A percentile compares a stretch with the other conserved stretches of the same genome.
Evolutionary conservation across 345 rosid genomes (phyloP).

Genomic region (Lepidium didymum): DNA sequence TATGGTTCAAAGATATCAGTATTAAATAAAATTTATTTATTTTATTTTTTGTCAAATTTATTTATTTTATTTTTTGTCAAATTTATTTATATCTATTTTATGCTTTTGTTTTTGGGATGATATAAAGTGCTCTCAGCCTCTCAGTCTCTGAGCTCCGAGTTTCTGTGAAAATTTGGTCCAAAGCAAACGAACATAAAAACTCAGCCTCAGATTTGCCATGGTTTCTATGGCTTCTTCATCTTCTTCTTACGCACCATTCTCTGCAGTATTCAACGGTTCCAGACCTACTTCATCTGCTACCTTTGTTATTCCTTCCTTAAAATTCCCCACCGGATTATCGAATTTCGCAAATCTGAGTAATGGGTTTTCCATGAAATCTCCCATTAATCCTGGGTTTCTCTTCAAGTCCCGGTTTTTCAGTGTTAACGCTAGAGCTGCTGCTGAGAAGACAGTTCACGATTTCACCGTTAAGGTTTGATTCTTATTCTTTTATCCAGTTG

Average conservation of each 20-base stretch:
- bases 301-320: slow-evolving; percentile 32
- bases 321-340: slow-evolving; percentile 40
- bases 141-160: neutral
- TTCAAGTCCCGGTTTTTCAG: slow-evolving; percentile 35
- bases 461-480: slow-evolving; percentile 66
- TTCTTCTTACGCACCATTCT: slow-evolving; percentile 33
- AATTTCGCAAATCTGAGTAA: slow-evolving; percentile 41
- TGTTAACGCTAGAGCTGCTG: slow-evolving; percentile 62
- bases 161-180: neutral
- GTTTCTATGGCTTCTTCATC: slow-evolving; percentile 31
- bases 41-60: too few species aligned
- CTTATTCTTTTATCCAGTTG: neutral
- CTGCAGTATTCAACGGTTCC: slow-evolving; percentile 26
- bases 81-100: too few species aligned
- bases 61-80: too few species aligned
- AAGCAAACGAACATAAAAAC: neutral
- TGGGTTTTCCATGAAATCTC: slow-evolving; percentile 40
- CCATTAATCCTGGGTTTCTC: slow-evolving; percentile 26
- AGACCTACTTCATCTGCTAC: slow-evolving; percentile 27
- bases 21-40: neutral
- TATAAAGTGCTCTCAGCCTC: neutral
- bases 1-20: neutral
- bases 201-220: slow-evolving; percentile 5
- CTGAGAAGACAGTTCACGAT: slow-evolving; percentile 62
- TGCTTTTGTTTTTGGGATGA: neutral